Conservation (phyloP, 352 stramenopile genomes). For the Aphanomyces stellatus region DNA sequence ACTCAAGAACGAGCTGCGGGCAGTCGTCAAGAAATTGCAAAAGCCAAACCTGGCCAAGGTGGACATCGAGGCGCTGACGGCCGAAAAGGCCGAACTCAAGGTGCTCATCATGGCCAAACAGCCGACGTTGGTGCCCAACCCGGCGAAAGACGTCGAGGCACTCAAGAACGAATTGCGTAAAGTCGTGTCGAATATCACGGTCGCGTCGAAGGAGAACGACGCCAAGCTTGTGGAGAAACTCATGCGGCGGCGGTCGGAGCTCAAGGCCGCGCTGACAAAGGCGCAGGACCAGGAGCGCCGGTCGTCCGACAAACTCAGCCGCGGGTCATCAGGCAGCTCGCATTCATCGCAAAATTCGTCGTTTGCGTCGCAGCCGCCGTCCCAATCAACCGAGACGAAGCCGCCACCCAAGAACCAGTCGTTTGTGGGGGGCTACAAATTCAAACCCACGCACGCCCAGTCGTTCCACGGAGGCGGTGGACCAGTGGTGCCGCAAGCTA, state of each 20-base stretch:
- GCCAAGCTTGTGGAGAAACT: not conserved
- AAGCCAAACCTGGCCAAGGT: not conserved
- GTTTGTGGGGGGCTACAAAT: no score
- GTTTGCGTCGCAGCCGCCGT: not conserved
- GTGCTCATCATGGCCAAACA: slow-evolving; percentile 13
- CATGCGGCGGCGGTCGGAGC: not conserved
- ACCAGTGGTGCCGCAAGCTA: no score
- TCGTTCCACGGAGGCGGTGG: no score
- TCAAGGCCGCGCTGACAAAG: not conserved
- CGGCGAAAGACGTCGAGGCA: not conserved
- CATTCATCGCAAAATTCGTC: not conserved
- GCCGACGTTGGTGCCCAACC: not conserved
- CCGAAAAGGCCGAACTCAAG: slow-evolving; percentile 17
- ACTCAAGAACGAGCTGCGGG: slow-evolving; percentile 19
- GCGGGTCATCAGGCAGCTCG: not conserved
- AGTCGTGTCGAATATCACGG: not conserved
- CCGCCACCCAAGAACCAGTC: not conserved
- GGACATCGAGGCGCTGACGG: not conserved
- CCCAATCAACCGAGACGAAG: not conserved
- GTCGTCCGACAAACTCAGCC: not conserved
- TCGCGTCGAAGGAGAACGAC: not conserved
- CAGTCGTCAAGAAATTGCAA: slow-evolving; percentile 1
- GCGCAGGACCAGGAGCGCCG: not conserved
- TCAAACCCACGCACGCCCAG: not conserved
- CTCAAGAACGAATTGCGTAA: slow-evolving; percentile 13